Evolutionary conservation across 2,329 filamentous ascomycete genomes (phyloP), one percentile per base, ranked within the genome.

Genomic region (Hypoxylon sp.): DNA sequence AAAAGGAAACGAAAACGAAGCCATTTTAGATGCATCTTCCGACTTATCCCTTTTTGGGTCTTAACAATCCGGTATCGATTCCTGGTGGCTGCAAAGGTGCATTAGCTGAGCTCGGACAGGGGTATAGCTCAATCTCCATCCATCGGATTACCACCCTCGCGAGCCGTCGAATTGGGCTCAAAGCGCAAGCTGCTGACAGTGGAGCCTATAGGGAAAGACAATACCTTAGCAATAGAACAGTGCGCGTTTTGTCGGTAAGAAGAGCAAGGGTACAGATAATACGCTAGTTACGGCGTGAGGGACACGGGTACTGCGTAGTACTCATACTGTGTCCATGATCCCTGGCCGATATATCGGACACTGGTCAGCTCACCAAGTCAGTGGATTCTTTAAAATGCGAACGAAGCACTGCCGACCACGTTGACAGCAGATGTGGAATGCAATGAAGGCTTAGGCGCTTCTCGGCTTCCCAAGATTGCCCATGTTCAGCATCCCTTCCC

Each of bases 81-180:
- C 66, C 66, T 70, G 61, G 48, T 70, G 65, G 67, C 63, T 57
- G 50, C 50, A 46, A n/a, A 43, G 43, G 43, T 55, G 46, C 46
- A 48, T 62, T 59, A 67, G 47, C 48, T 51, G 9, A 61, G 55
- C 61, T 58, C 63, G 32, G 60, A 50, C 56, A 60, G 50, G 63
- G 63, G 23, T 47, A 7, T 53, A 60, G 46, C 46, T 66, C 37
- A 60, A 66, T 61, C 51, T 61, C 53, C 54, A 56, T 67, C 61
- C 54, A 56, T 67, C 65, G 59, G 65, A 65, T 70, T 68, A 57
- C 60, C 21, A 66, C 68, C 66, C 55, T 64, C 54, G 7, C 60
- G 55, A 63, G 57, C 65, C 60, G 63, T 70, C 61, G 58, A 63
- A 68, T 69, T 66, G 63, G 66, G 58, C 57, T 67, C 60, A 61